These are phyloP conservation scores for Aspergillus floridensis DNA, from an alignment of 2,329 filamentous ascomycete species.

Conservation along the genomic window DNA sequence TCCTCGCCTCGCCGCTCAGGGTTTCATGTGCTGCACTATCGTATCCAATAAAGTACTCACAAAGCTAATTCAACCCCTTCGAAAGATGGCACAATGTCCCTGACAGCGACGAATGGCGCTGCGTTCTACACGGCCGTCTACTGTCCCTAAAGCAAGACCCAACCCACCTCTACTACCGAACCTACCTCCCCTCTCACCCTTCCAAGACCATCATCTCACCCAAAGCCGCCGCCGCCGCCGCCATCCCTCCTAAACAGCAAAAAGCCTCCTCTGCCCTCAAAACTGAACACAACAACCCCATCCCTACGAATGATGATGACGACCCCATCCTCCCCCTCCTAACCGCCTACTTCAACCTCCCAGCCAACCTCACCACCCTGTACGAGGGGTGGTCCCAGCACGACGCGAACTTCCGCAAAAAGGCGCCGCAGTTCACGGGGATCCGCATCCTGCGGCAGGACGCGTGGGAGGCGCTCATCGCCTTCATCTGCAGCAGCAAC, in stretches of 20 bases:
- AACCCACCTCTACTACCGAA: conserved; percentile 74
- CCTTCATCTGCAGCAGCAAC: conserved; percentile 98
- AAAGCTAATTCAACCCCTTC: conserved; percentile 7
- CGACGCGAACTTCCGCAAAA: conserved; percentile 84
- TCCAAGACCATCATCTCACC: background rate
- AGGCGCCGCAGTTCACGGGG: conserved; percentile 82
- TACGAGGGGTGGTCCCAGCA: conserved; percentile 84
- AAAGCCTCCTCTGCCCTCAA: too few species aligned
- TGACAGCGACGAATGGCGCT: conserved; percentile 80
- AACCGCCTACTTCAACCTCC: conserved; percentile 81
- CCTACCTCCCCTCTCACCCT: conserved; percentile 52
- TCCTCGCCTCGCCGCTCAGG: background rate
- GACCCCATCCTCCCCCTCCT: conserved; percentile 69
- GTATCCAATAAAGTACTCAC: background rate
- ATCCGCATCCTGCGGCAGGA: conserved; percentile 92
- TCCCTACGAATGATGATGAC: conserved; percentile 27
- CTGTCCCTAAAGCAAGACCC: conserved; percentile 81
- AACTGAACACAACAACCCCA: too few species aligned
- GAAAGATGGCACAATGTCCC: conserved; percentile 75
- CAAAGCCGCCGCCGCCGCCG: background rate
- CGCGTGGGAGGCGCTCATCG: conserved; percentile 89
- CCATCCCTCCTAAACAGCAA: background rate
- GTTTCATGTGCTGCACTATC: background rate
- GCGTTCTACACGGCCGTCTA: conserved; percentile 80
- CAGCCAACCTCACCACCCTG: conserved; percentile 68